Percentiles rank a stretch among this genome's conserved stretches.
Conservation (phyloP, 805 yeast genomes). For the Candida saitoana region DNA sequence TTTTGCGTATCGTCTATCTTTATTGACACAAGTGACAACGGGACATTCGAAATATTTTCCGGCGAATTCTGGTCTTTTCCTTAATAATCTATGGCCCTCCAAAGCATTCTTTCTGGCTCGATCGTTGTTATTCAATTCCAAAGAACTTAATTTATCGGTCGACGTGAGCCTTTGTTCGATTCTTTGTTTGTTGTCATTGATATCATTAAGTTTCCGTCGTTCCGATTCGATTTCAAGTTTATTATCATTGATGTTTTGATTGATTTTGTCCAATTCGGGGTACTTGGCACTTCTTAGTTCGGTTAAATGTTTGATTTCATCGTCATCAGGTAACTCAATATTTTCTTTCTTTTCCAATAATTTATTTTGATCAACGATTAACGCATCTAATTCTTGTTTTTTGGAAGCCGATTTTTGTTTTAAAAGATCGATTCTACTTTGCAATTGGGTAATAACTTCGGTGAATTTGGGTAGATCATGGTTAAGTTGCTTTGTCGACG, state of each 20-base stretch:
- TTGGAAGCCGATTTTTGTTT: conserved; percentile 7
- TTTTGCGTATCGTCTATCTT: conserved; percentile 46
- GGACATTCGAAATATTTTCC: conserved; percentile 69
- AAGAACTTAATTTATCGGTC: conserved; percentile 48
- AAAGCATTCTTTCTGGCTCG: conserved; percentile 40
- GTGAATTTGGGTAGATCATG: neutral
- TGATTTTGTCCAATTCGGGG: conserved; percentile 9
- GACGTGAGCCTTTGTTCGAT: conserved; percentile 12
- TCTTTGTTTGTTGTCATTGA: conserved; percentile 8
- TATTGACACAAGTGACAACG: conserved; percentile 54
- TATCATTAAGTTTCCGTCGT: neutral
- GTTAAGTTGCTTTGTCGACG: neutral
- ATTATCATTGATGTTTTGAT: conserved; percentile 14
- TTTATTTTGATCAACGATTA: conserved; percentile 5
- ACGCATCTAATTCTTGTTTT: conserved; percentile 7
- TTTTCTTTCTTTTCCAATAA: conserved; percentile 15
- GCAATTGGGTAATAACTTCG: conserved; percentile 1
- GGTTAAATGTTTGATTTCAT: conserved; percentile 17
- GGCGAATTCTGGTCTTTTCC: conserved; percentile 35
- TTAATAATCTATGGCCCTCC: conserved; percentile 34
- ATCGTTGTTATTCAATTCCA: conserved; percentile 32
- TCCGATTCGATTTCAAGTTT: conserved; percentile 10
- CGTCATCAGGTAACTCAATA: conserved; percentile 28
- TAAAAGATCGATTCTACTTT: neutral
- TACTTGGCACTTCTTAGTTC: conserved; percentile 11